Conservation (phyloP, 2,329 filamentous ascomycete genomes). For the Alternaria conjuncta region DNA sequence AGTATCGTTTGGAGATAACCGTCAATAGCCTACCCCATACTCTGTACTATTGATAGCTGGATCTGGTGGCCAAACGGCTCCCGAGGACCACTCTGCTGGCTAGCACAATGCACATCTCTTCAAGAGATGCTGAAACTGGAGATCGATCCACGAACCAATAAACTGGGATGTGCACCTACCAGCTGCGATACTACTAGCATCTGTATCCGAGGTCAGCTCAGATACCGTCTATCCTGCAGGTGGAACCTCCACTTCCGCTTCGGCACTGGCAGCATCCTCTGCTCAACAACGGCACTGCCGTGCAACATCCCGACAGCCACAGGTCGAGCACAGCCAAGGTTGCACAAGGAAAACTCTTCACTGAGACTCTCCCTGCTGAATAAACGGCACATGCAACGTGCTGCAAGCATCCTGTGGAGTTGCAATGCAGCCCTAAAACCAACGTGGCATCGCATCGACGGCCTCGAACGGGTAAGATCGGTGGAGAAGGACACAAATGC, state of each 20-base stretch:
- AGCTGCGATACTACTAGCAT: background rate
- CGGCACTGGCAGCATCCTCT: constrained; percentile 1
- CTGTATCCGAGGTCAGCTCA: background rate
- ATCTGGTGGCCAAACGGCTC: constrained; percentile 24
- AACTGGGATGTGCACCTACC: constrained; percentile 2
- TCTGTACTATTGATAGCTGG: constrained; percentile 18
- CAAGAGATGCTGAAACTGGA: constrained; percentile 17
- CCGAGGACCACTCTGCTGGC: constrained; percentile 16
- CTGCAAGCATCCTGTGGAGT: constrained; percentile 14
- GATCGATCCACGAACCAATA: constrained; percentile 14
- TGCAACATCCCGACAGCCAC: background rate
- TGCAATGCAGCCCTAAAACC: constrained; percentile 5
- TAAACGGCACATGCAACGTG: constrained; percentile 7
- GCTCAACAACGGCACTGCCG: constrained; percentile 3
- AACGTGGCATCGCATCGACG: constrained; percentile 24
- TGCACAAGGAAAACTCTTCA: constrained; percentile 20
- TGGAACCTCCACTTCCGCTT: constrained; percentile 6
- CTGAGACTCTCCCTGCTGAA: constrained; percentile 11
- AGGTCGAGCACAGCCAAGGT: background rate
- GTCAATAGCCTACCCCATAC: constrained; percentile 15
- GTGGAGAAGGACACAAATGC: constrained; percentile 7
- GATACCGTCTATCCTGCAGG: constrained; percentile 11
- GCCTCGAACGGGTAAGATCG: constrained; percentile 8
- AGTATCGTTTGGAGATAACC: constrained; percentile 5
- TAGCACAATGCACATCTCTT: constrained; percentile 1